A percentile compares a stretch with the other conserved stretches of the same genome.
Conservation (phyloP, 106 monocot genomes). For the Chionographis japonica region DNA sequence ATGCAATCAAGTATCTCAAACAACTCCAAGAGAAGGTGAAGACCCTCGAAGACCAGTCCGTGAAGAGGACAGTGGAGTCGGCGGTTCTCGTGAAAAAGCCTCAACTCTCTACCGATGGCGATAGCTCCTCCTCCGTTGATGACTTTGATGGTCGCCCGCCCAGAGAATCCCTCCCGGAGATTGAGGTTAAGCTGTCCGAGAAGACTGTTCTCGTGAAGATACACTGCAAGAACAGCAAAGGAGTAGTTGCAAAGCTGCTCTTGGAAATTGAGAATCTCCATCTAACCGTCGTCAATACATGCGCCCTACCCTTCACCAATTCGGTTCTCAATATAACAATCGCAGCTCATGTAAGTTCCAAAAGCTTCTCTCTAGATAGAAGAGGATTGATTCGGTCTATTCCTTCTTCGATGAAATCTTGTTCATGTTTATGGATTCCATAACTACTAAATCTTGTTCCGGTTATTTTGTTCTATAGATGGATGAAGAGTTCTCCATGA, state of each 20-base stretch:
- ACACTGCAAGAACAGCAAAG: conserved; percentile 54
- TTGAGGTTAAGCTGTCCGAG: conserved; percentile 48
- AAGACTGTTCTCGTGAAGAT: conserved; percentile 39
- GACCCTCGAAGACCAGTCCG: conserved; percentile 31
- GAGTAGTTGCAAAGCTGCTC: conserved; percentile 36
- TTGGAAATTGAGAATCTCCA: conserved; percentile 50
- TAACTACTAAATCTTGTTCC: neutral
- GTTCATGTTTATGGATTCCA: no score
- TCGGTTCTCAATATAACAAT: conserved; percentile 51
- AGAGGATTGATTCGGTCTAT: no score
- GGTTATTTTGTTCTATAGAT: conserved; percentile 30
- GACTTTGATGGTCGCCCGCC: conserved; percentile 6
- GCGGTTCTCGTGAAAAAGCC: conserved; percentile 38
- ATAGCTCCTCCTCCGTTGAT: conserved; percentile 19
- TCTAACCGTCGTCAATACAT: conserved; percentile 39
- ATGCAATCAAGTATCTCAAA: conserved; percentile 64
- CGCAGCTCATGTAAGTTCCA: conserved; percentile 38
- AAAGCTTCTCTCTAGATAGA: neutral
- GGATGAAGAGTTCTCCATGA: conserved; percentile 70
- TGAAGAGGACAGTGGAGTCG: conserved; percentile 37
- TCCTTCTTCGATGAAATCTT: no score
- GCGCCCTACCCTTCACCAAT: conserved; percentile 43
- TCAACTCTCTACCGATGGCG: conserved; percentile 19
- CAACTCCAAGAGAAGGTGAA: conserved; percentile 55
- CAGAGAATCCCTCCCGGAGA: conserved; percentile 36